phyloP scores from a whole-genome alignment of 2,329 filamentous ascomycete species.

The Talaromyces sp. region DNA sequence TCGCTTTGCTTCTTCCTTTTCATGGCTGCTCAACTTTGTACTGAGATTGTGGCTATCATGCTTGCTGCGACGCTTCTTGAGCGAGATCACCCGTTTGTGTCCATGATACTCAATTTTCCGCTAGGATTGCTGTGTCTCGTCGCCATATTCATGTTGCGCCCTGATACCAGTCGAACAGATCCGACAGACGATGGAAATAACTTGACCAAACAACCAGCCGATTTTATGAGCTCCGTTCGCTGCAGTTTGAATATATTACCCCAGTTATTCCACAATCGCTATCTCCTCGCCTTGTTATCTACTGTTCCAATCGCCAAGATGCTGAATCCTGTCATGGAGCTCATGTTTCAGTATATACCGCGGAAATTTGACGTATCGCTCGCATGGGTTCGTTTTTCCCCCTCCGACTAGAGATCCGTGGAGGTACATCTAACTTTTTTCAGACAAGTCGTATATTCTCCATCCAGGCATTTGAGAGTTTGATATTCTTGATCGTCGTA shows the following conservation, averaged over 20 bases:
- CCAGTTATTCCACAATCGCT: background rate
- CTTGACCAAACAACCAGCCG: background rate
- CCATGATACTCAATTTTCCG: conserved; percentile 8
- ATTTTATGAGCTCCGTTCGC: background rate
- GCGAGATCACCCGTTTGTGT: background rate
- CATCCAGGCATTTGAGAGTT: conserved; percentile 6
- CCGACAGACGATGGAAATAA: background rate
- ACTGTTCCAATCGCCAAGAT: conserved; percentile 5
- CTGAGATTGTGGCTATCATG: conserved; percentile 8
- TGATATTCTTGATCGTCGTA: background rate
- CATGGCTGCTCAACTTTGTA: conserved; percentile 5
- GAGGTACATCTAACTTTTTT: background rate
- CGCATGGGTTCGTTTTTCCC: background rate
- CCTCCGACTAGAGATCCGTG: background rate
- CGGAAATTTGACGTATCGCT: conserved; percentile 5
- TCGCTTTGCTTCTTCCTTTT: conserved; percentile 11
- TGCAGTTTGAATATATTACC: background rate
- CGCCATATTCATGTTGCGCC: background rate
- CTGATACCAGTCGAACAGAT: background rate
- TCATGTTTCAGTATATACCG: conserved; percentile 12
- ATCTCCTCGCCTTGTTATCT: background rate
- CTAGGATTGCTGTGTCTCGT: background rate
- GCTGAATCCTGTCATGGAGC: conserved; percentile 5
- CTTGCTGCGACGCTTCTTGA: conserved; percentile 3
- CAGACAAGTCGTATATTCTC: conserved; percentile 7